Conservation (phyloP, 352 stramenopile genomes). For the Phytophthora foliorum region DNA sequence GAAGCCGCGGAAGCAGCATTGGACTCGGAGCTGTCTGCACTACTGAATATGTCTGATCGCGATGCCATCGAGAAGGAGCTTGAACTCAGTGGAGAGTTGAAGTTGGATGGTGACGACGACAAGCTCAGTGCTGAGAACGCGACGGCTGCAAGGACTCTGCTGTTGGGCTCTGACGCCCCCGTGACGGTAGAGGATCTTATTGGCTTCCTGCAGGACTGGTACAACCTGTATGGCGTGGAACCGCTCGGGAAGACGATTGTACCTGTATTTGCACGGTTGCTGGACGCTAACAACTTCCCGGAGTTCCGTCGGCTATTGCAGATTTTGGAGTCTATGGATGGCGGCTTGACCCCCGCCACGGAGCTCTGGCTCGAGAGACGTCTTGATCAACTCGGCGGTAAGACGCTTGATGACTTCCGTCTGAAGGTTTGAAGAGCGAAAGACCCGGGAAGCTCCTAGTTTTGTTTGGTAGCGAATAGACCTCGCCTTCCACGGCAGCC, state of each 20-base stretch:
- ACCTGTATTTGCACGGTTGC: conserved; percentile 67
- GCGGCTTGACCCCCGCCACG: conserved; percentile 67
- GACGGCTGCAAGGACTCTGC: conserved; percentile 20
- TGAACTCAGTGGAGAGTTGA: conserved; percentile 39
- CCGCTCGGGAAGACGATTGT: conserved; percentile 81
- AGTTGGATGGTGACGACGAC: conserved; percentile 56
- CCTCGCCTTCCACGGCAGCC: not conserved
- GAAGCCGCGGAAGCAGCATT: conserved; percentile 35
- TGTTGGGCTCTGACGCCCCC: conserved; percentile 52
- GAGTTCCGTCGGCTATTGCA: conserved; percentile 81
- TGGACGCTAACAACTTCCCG: conserved; percentile 56
- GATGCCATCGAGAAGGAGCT: conserved; percentile 65
- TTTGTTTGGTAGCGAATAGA: conserved; percentile 33
- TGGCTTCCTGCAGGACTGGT: conserved; percentile 88
- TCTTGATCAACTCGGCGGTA: conserved; percentile 54
- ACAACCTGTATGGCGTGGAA: conserved; percentile 81
- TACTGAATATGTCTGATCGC: conserved; percentile 51
- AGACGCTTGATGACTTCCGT: conserved; percentile 72
- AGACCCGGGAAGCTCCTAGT: conserved; percentile 20
- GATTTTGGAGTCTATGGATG: conserved; percentile 82
- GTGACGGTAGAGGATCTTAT: conserved; percentile 67
- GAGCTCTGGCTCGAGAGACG: conserved; percentile 81
- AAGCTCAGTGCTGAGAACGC: conserved; percentile 35
- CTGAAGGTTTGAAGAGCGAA: conserved; percentile 27
- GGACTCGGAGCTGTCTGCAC: conserved; percentile 38